Evolutionary conservation across 2,329 filamentous ascomycete genomes (phyloP).

Genomic region (Beauveria caledonica): DNA sequence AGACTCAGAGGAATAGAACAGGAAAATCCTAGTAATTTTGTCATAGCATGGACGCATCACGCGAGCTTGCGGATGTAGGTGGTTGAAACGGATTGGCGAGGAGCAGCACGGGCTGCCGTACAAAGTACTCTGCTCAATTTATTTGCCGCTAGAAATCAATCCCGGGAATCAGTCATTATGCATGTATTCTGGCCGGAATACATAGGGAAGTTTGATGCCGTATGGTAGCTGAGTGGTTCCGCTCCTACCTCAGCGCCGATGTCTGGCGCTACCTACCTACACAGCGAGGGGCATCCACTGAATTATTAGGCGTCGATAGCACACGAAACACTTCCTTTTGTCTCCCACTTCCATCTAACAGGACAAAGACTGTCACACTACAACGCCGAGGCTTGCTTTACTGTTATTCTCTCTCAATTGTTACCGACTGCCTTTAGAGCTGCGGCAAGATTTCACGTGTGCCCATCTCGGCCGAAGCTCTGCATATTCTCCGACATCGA

Average conservation of each 20-base stretch:
- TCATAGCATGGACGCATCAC: background rate
- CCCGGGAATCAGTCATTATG: background rate
- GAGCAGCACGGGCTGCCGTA: background rate
- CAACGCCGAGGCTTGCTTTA: background rate
- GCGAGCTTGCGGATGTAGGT: background rate
- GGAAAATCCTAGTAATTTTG: slow-evolving; percentile 4
- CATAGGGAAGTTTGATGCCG: background rate
- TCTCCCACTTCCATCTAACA: slow-evolving; percentile 4
- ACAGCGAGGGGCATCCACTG: slow-evolving; percentile 8
- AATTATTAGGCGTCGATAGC: background rate
- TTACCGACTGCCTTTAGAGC: background rate
- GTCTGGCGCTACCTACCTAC: background rate
- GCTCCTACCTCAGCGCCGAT: slow-evolving; percentile 2
- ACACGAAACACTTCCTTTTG: background rate
- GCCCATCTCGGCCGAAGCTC: background rate
- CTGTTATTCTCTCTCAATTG: background rate
- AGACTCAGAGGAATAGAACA: slow-evolving; percentile 9
- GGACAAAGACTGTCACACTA: background rate
- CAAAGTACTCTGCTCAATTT: background rate
- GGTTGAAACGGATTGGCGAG: background rate
- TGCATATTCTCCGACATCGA: background rate
- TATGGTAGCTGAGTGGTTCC: background rate
- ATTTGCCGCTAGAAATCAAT: background rate
- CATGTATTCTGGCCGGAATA: background rate
- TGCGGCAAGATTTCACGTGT: background rate